A percentile compares a stretch with the other conserved stretches of the same genome.
Evolutionary conservation across 169 alveolate species (phyloP).

Genomic region (Cryptosporidium parvum): DNA sequence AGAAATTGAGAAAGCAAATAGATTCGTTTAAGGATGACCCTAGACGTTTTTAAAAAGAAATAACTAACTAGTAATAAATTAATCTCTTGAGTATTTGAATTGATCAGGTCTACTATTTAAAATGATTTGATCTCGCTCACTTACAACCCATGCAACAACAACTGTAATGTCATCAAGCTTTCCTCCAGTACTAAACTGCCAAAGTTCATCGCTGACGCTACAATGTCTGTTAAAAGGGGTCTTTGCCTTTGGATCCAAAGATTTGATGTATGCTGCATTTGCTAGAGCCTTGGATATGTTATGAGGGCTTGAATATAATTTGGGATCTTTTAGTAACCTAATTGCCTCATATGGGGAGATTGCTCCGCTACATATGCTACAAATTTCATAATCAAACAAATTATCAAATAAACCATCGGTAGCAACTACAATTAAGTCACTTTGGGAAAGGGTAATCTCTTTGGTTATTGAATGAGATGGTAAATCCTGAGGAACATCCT

Average conservation of each 20-base stretch:
- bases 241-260: slow-evolving; percentile 78
- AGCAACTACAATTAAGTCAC: slow-evolving; percentile 80
- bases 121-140: slow-evolving; percentile 22
- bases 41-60: slow-evolving; percentile 27
- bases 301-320: slow-evolving; percentile 72
- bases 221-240: slow-evolving; percentile 79
- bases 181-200: slow-evolving; percentile 80
- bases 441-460: slow-evolving; percentile 50
- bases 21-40: slow-evolving; percentile 72
- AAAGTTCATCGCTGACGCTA: neutral
- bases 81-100: neutral
- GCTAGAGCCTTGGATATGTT: slow-evolving; percentile 80
- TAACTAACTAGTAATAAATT: neutral
- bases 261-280: slow-evolving; percentile 79
- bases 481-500: slow-evolving; percentile 81
- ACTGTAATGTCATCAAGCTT: slow-evolving; percentile 82
- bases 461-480: slow-evolving; percentile 77
- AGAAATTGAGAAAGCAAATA: slow-evolving; percentile 57
- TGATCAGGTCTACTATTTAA: slow-evolving; percentile 18
- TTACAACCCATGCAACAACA: slow-evolving; percentile 81
- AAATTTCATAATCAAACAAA: slow-evolving; percentile 81
- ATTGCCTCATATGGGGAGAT: slow-evolving; percentile 81
- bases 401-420: slow-evolving; percentile 84
- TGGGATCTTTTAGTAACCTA: slow-evolving; percentile 44
- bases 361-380: slow-evolving; percentile 79